Conservation (phyloP, 495 filamentous ascomycete species). For the Daldinia grandis region DNA sequence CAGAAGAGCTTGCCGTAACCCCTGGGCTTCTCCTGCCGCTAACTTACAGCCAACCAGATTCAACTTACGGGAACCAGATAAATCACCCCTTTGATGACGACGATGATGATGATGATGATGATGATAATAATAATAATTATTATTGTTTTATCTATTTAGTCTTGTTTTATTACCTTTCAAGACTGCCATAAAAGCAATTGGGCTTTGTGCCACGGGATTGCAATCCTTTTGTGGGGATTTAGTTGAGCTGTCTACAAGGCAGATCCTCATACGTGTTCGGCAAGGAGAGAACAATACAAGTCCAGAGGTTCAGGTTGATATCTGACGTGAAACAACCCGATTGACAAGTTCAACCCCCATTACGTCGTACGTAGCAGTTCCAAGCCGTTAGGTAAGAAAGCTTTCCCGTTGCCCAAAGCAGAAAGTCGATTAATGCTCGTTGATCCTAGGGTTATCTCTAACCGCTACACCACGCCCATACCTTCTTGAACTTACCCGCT, state of each 20-base stretch:
- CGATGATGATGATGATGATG: no score
- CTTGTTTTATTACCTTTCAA: slow-evolving; percentile 6
- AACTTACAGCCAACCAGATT: slow-evolving; percentile 31
- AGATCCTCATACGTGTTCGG: slow-evolving; percentile 43
- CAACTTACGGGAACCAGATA: slow-evolving; percentile 13
- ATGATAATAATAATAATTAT: no score
- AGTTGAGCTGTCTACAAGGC: slow-evolving; percentile 37
- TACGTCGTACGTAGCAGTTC: slow-evolving; percentile 17
- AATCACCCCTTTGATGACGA: slow-evolving; percentile 13
- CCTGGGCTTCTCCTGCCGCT: slow-evolving; percentile 25
- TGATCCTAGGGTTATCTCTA: slow-evolving; percentile 20
- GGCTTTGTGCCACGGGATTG: slow-evolving; percentile 32
- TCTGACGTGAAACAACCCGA: slow-evolving; percentile 39
- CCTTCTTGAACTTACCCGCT: slow-evolving; percentile 26
- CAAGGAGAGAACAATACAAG: slow-evolving; percentile 19
- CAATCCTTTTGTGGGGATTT: slow-evolving; percentile 44
- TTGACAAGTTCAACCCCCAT: slow-evolving; percentile 23
- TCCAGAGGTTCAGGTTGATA: slow-evolving; percentile 28
- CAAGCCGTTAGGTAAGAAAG: slow-evolving; percentile 21
- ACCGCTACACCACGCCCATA: slow-evolving; percentile 27
- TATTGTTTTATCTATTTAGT: slow-evolving; percentile 18
- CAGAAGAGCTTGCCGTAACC: slow-evolving; percentile 32
- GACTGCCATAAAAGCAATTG: slow-evolving; percentile 23
- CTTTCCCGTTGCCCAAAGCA: slow-evolving; percentile 33
- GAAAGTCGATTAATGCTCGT: slow-evolving; percentile 34